phyloP scores from a whole-genome alignment of 2,329 filamentous ascomycete genomes.

The Fusarium circinatum region DNA sequence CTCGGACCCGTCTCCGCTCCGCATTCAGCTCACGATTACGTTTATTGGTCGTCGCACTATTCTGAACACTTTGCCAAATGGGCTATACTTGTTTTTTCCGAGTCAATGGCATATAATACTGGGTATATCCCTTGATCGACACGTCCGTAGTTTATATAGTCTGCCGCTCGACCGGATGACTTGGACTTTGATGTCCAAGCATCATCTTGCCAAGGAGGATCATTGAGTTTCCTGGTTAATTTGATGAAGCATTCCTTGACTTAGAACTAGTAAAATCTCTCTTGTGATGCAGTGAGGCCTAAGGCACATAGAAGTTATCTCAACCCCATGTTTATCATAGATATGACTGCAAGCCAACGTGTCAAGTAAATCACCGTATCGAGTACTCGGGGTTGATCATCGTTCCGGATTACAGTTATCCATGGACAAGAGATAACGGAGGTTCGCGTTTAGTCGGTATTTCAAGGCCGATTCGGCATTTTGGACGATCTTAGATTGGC shows the following conservation, averaged over 20 bases:
- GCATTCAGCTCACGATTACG: not conserved
- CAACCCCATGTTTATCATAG: not conserved
- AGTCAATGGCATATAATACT: not conserved
- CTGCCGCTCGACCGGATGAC: constrained; percentile 8
- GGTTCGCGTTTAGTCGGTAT: not conserved
- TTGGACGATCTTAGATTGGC: not conserved
- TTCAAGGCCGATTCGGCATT: not conserved
- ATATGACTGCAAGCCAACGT: not conserved
- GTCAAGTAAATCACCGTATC: too few relatives aligned
- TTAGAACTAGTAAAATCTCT: not conserved
- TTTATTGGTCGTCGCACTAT: not conserved
- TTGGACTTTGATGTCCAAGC: not conserved
- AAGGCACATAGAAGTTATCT: not conserved
- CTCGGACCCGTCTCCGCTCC: constrained; percentile 18
- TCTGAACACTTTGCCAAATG: not conserved
- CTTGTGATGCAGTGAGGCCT: fast-evolving
- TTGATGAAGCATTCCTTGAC: not conserved
- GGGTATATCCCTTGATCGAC: not conserved
- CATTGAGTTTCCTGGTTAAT: not conserved
- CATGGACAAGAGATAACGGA: not conserved
- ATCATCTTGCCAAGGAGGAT: not conserved
- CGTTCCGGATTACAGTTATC: not conserved
- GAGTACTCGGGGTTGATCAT: not conserved
- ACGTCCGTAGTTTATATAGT: not conserved
- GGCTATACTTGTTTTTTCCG: too few relatives aligned